Evolutionary conservation across 805 yeast genomes (phyloP).

Genomic region (Tetrapisispora pingtungensis): DNA sequence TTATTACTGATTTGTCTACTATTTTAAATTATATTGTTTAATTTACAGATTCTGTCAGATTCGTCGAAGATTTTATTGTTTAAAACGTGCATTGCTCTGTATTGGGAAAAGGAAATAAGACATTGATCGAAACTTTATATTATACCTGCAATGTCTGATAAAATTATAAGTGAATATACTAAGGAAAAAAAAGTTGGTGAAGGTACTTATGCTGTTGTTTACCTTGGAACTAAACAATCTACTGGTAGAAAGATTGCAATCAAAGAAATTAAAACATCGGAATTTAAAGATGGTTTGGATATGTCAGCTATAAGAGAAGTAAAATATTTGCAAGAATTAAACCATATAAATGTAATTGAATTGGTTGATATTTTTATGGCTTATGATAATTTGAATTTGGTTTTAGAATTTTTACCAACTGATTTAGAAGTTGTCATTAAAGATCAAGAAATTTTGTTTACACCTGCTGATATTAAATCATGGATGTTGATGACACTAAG

Average conservation of each 20-base stretch:
- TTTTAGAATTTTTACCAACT: conserved; percentile 85
- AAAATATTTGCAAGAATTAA: conserved; percentile 74
- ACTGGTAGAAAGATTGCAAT: conserved; percentile 63
- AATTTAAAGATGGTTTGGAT: conserved; percentile 91
- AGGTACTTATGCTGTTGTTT: conserved; percentile 97
- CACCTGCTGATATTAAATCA: conserved; percentile 79
- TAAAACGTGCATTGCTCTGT: too few species aligned
- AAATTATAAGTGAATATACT: neutral
- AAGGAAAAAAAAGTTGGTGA: conserved; percentile 87
- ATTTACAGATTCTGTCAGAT: too few species aligned
- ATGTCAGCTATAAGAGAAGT: conserved; percentile 96
- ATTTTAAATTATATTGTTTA: too few species aligned
- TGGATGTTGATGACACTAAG: conserved; percentile 93
- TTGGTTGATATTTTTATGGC: conserved; percentile 77
- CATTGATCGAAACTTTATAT: too few species aligned
- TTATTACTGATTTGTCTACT: too few species aligned
- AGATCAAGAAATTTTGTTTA: conserved; percentile 64
- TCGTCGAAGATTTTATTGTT: too few species aligned
- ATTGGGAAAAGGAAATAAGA: too few species aligned
- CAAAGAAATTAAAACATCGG: conserved; percentile 89
- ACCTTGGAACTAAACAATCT: conserved; percentile 53
- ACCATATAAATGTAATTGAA: conserved; percentile 74
- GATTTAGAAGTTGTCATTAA: conserved; percentile 86
- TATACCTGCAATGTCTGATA: neutral
- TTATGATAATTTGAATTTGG: conserved; percentile 59